Percentiles rank a stretch among this genome's conserved stretches.
These are phyloP conservation scores for Theobroma cacao DNA, from an alignment of 345 rosid species.

Conservation along the genomic window DNA sequence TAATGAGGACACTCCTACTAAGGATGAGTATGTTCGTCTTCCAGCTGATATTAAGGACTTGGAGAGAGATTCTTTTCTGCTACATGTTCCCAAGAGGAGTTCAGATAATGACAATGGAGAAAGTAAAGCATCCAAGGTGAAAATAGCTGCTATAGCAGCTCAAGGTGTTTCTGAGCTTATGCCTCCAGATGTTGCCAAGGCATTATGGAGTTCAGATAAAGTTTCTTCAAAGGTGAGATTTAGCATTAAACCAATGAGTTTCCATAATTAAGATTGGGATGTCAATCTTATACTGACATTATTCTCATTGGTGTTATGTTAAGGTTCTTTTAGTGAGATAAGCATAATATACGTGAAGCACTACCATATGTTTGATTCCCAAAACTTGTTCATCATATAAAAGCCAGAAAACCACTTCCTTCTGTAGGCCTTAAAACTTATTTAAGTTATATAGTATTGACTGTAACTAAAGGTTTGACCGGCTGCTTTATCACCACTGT, in stretches of 20 bases:
- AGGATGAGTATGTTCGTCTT: slow-evolving; percentile 71
- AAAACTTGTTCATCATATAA: not conserved
- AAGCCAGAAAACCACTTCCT: not conserved
- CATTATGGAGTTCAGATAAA: slow-evolving; percentile 71
- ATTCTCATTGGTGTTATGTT: slow-evolving; percentile 2
- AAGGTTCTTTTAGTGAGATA: not conserved
- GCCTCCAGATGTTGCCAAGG: slow-evolving; percentile 90
- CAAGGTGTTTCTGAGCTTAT: slow-evolving; percentile 85
- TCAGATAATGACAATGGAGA: slow-evolving; percentile 43
- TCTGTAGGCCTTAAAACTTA: not conserved
- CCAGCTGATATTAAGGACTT: slow-evolving; percentile 65
- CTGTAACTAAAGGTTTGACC: not conserved
- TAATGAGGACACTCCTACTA: slow-evolving; percentile 55
- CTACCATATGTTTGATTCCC: not conserved
- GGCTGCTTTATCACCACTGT: slow-evolving; percentile 1
- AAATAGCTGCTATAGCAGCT: slow-evolving; percentile 75
- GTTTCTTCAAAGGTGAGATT: slow-evolving; percentile 76
- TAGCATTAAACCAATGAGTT: not conserved
- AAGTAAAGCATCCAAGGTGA: slow-evolving; percentile 48
- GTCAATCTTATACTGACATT: not conserved
- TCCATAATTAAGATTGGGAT: slow-evolving; percentile 9
- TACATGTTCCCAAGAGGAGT: slow-evolving; percentile 60
- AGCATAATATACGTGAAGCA: not conserved
- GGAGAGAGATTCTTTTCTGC: slow-evolving; percentile 74
- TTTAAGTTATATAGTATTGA: not conserved